These are phyloP conservation scores for Seminavis robusta DNA, from an alignment of 108 stramenopile species.

Conservation along the genomic window DNA sequence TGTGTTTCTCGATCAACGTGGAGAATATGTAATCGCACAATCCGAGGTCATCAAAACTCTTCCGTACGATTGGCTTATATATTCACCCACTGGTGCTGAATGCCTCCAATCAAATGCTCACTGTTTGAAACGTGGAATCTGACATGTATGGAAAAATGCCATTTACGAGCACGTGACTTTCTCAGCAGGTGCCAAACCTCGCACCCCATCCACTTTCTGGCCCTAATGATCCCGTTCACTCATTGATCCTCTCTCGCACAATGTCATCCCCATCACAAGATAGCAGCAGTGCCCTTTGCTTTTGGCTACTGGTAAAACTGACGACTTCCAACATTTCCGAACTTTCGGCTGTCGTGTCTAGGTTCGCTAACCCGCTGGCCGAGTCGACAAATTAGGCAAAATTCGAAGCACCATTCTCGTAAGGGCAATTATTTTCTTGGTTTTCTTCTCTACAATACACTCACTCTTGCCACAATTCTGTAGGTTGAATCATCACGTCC, in stretches of 20 bases:
- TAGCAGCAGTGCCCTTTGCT: neutral
- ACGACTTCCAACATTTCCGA: slow-evolving; percentile 12
- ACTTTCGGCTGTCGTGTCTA: slow-evolving; percentile 30
- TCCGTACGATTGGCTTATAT: neutral
- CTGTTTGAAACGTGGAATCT: slow-evolving; percentile 9
- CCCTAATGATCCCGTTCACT: slow-evolving; percentile 15
- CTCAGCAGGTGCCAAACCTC: slow-evolving; percentile 18
- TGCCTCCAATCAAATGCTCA: slow-evolving; percentile 15
- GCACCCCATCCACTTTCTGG: slow-evolving; percentile 11
- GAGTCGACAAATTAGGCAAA: too few relatives aligned
- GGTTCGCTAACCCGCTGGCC: slow-evolving; percentile 1
- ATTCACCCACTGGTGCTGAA: slow-evolving; percentile 25
- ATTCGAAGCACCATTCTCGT: neutral
- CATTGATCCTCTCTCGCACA: slow-evolving; percentile 2
- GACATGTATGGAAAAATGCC: slow-evolving; percentile 1
- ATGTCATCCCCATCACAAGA: slow-evolving; percentile 8
- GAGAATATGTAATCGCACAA: slow-evolving; percentile 17
- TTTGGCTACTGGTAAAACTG: neutral
- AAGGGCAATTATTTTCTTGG: slow-evolving; percentile 33
- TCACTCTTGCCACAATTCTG: slow-evolving; percentile 12
- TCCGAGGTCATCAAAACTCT: slow-evolving; percentile 5
- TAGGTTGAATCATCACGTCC: slow-evolving; percentile 21
- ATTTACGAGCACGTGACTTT: slow-evolving; percentile 13
- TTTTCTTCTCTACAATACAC: slow-evolving; percentile 15
- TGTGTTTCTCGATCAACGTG: slow-evolving; percentile 19